A percentile compares a stretch with the other conserved stretches of the same genome.
These are phyloP conservation scores for Pholiota conissans DNA, from an alignment of 768 basidiomycete species.

Conservation along the genomic window DNA sequence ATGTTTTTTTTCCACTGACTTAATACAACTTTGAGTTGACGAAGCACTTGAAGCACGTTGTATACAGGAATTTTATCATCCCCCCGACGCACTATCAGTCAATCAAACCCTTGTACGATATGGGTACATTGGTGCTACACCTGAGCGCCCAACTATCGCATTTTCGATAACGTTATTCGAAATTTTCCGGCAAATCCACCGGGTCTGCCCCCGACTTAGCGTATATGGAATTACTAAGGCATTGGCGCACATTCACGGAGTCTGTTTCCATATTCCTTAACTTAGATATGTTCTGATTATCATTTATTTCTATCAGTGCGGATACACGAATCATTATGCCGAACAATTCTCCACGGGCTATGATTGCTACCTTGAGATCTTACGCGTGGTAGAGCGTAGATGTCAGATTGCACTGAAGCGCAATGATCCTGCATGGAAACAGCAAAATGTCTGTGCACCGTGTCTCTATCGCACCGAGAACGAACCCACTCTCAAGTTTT, in stretches of 20 bases:
- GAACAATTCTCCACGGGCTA: background rate
- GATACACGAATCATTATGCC: background rate
- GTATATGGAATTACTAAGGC: background rate
- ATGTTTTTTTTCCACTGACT: too few species aligned
- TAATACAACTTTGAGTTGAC: background rate
- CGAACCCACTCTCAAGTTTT: conserved; percentile 16
- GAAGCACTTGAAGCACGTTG: background rate
- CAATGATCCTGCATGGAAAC: background rate
- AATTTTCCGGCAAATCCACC: background rate
- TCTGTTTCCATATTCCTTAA: background rate
- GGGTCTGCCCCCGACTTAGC: conserved; percentile 2
- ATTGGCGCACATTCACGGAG: background rate
- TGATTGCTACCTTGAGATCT: conserved; percentile 1
- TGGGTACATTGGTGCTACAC: background rate
- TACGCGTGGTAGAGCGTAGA: background rate
- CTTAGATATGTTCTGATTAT: background rate
- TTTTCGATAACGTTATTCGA: background rate
- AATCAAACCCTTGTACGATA: background rate
- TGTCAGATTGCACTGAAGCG: background rate
- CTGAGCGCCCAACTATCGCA: background rate
- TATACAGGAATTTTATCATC: background rate
- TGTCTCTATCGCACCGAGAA: conserved; percentile 10
- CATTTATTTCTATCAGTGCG: background rate
- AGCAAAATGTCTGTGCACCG: background rate
- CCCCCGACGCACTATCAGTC: background rate